Base-by-base conservation (phyloP, 768 basidiomycete genomes). In the Pholiota microspora region DNA sequence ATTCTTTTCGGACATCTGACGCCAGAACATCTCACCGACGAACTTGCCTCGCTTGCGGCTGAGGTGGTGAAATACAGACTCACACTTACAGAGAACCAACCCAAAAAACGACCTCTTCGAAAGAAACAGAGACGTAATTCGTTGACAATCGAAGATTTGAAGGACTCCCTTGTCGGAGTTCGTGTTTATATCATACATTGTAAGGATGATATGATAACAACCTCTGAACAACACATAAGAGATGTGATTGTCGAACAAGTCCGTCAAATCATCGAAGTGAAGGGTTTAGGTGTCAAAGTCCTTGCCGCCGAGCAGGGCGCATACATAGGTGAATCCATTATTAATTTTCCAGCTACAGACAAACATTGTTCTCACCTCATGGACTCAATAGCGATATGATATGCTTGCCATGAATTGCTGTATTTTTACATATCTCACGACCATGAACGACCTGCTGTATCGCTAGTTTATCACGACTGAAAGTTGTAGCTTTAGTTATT, bases 1-100 rank as follows among this genome's bases (percentile, higher is more conserved):
- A 65, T 75, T 50, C 76, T 98, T 38, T 96, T 83, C 67, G 96
- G 96, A 0, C 96, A 98, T 62, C 78, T 98, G 10, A 88, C 78
- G 29, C 94, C 96, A 0, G 83, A 83, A 21, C 88, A 91, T 60
- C 73, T 98, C 28, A 79, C 80, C 2, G 78, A 83, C 51, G 96
- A 98, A 71, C 77, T 98, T 51, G 63, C 76, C 7, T 71, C 71
- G 1, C 81, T 96, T 45, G 90, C 92, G 4, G 72, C 70, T 9
- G 85, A 92, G 64, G 85, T 94, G 21, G 76, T 80, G 23, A 75
- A 73, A 56, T 69, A 62, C 38, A 78, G 79, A 8, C 64, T 58
- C 31, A 40, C 65, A 45, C 54, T 18, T 24, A 55, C 68, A 46
- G 60, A 60, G 45, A 54, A 54, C n/a, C 64, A 66, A 34, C 40